These are phyloP conservation scores for Hortiboletus flavorubellus DNA, from an alignment of 768 basidiomycete genomes.

Conservation along the genomic window DNA sequence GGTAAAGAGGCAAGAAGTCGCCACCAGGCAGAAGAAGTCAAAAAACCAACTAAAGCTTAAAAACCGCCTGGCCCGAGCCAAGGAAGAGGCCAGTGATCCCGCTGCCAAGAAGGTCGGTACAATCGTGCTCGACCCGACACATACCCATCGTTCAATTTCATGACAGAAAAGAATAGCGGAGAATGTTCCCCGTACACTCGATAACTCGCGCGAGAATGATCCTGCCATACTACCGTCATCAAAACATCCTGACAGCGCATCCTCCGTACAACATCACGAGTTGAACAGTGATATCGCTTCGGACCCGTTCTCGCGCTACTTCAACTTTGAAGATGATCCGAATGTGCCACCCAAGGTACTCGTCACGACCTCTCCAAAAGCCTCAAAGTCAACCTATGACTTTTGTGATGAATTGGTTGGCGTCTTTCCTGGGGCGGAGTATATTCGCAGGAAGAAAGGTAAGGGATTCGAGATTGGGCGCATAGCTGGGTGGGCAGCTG, in stretches of 20 bases:
- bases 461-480: slow-evolving; percentile 88
- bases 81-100: slow-evolving; percentile 73
- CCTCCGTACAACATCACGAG: slow-evolving; percentile 50
- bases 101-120: slow-evolving; percentile 67
- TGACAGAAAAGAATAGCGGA: slow-evolving; percentile 77
- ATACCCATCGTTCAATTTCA: background rate
- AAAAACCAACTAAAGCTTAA: slow-evolving; percentile 81
- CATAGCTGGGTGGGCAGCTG: slow-evolving; percentile 91
- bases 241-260: slow-evolving; percentile 25
- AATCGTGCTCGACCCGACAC: background rate
- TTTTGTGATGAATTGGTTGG: slow-evolving; percentile 91
- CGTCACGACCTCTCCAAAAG: slow-evolving; percentile 86
- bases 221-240: slow-evolving; percentile 40
- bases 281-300: slow-evolving; percentile 63
- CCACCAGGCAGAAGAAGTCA: slow-evolving; percentile 68
- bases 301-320: slow-evolving; percentile 78
- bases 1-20: slow-evolving; percentile 76
- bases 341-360: slow-evolving; percentile 80
- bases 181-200: slow-evolving; percentile 89
- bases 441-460: slow-evolving; percentile 80
- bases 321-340: slow-evolving; percentile 63
- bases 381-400: slow-evolving; percentile 84
- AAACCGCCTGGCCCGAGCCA: slow-evolving; percentile 71
- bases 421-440: slow-evolving; percentile 90
- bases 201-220: slow-evolving; percentile 88